Evolutionary conservation across 116 monocot species (phyloP).

Genomic region (Cymodocea nodosa): DNA sequence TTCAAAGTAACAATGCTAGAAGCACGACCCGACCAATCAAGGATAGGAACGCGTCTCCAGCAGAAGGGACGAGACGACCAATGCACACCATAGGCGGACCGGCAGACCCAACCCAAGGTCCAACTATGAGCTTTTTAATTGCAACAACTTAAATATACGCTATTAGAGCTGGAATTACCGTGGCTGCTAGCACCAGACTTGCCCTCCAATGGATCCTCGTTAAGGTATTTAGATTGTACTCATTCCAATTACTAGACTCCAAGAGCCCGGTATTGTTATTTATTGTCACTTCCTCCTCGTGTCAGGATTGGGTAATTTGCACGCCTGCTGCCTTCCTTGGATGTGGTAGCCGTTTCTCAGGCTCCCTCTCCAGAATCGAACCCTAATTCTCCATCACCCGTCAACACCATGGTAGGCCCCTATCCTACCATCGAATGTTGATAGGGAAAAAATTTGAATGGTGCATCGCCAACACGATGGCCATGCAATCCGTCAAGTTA

Average conservation of each 20-base stretch:
- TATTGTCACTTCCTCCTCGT: constrained; percentile 21
- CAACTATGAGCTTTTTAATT: constrained; percentile 23
- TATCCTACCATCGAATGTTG: constrained; percentile 19
- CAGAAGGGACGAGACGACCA: constrained; percentile 6
- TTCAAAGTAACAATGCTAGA: constrained; percentile 10
- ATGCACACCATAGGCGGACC: constrained; percentile 8
- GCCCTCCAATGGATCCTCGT: constrained; percentile 18
- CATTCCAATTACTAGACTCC: constrained; percentile 18
- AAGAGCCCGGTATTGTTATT: constrained; percentile 17
- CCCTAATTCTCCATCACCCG: constrained; percentile 18
- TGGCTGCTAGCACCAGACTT: constrained; percentile 18
- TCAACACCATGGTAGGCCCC: constrained; percentile 13
- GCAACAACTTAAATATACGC: constrained; percentile 22
- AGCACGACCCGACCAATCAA: constrained; percentile 12
- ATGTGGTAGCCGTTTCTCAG: constrained; percentile 15
- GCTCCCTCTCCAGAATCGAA: constrained; percentile 13
- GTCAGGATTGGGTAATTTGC: constrained; percentile 26
- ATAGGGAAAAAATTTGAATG: neutral
- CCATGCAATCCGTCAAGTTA: too few relatives aligned
- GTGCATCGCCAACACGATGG: too few relatives aligned
- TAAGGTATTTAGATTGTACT: constrained; percentile 29
- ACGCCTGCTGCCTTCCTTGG: constrained; percentile 16
- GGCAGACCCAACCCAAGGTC: constrained; percentile 9
- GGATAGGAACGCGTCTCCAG: constrained; percentile 4
- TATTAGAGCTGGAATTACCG: constrained; percentile 21